Evolutionary conservation across 352 stramenopile species (phyloP), one percentile per base, ranked within the genome.

Genomic region (Globisporangium carolinianum): DNA sequence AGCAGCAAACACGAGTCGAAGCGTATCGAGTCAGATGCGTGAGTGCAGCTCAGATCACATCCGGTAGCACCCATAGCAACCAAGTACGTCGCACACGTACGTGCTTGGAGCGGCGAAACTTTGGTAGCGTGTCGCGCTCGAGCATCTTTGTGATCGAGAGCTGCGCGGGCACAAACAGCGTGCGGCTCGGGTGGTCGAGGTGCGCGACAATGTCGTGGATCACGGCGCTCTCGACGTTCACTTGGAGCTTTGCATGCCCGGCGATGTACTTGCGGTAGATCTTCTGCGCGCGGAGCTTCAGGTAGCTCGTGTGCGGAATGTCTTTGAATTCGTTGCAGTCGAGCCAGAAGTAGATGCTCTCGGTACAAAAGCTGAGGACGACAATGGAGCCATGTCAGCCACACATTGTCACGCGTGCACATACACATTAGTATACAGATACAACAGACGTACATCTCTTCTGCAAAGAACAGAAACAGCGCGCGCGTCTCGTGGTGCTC

Each of bases 291-390:
- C 79, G 71, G n/a, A 87, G 61, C 55, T 86, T 87, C 55, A 90
- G 71, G 59, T 90, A 90, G 46, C 69, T 86, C 48, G 69, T 69
- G 61, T 90, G 79, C 15, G 79, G 77, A 38, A 87, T 90, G 55
- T 86, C 74, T 60, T 90, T 87, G 65, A 78, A 90, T 64, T 90
- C 77, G 68, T 86, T 85, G 75, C 79, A 90, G 53, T 90, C 79
- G 43, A 90, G 73, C 79, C 79, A 90, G 61, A 90, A 90, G 79
- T 87, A 90, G 55, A 90, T 86, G 55, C 77, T 90, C 53, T 90
- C 79, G 5, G 79, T 85, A 55, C 79, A 90, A 53, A 87, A 90
- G 51, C 79, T 90, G 57, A 24, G 24, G 24, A 24, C 24, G 24
- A 24, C 2, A 24, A 18, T 5, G 6, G 37, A 18, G 32, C 15